Evolutionary conservation across 2,329 filamentous ascomycete species (phyloP).

Genomic region (Fusarium luffae): DNA sequence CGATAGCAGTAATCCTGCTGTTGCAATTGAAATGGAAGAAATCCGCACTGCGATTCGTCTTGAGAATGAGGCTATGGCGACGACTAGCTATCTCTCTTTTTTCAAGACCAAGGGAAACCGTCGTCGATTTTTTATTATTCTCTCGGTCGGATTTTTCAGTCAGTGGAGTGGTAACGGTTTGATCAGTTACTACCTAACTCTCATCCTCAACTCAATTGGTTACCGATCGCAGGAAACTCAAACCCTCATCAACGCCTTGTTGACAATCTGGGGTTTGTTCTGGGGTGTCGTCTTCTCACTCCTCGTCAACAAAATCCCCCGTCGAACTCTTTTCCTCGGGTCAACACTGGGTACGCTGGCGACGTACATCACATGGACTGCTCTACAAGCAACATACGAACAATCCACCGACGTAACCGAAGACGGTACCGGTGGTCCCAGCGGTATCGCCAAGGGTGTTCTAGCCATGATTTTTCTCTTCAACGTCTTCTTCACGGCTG

Average conservation of each 20-base stretch:
- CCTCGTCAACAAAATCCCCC: slow-evolving; percentile 9
- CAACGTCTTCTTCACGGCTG: slow-evolving; percentile 14
- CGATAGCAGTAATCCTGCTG: slow-evolving; percentile 7
- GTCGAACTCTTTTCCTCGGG: slow-evolving; percentile 7
- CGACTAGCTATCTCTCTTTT: slow-evolving; percentile 12
- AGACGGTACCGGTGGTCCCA: slow-evolving; percentile 12
- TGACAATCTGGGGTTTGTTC: slow-evolving; percentile 12
- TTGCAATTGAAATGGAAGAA: slow-evolving; percentile 15
- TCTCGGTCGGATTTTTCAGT: slow-evolving; percentile 13
- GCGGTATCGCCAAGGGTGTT: slow-evolving; percentile 13
- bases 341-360: slow-evolving; percentile 13
- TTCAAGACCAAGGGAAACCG: slow-evolving; percentile 23
- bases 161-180: slow-evolving; percentile 19
- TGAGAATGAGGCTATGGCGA: slow-evolving; percentile 9
- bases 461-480: slow-evolving; percentile 24
- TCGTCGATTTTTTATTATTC: slow-evolving; percentile 19
- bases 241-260: slow-evolving; percentile 1
- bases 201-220: slow-evolving; percentile 20
- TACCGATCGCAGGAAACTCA: slow-evolving; percentile 17
- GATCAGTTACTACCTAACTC: slow-evolving; percentile 17
- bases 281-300: slow-evolving; percentile 18
- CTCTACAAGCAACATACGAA: slow-evolving; percentile 8
- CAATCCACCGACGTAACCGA: slow-evolving; percentile 11
- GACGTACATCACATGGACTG: slow-evolving; percentile 11
- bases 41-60: slow-evolving; percentile 13